Evolutionary conservation across 2,329 filamentous ascomycete species (phyloP).

Genomic region (Trichoderma sp.): DNA sequence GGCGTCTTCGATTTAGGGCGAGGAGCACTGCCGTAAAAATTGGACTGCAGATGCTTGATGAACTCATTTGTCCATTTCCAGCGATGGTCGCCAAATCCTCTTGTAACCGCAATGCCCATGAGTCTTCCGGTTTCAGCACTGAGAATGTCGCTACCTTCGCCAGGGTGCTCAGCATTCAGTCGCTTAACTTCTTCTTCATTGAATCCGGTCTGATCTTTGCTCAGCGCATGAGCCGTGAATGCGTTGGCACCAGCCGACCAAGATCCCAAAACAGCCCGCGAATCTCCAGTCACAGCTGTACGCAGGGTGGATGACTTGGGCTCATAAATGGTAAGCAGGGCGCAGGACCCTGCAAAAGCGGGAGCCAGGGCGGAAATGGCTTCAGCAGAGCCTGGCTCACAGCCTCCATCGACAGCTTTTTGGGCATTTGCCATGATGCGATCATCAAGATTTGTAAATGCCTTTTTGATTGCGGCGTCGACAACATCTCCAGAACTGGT

Average conservation of each 20-base stretch:
- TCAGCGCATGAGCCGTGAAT: conserved; percentile 56
- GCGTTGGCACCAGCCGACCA: conserved; percentile 39
- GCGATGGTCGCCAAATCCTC: conserved; percentile 66
- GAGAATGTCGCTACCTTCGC: conserved; percentile 55
- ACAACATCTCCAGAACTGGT: conserved; percentile 45
- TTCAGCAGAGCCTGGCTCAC: conserved; percentile 30
- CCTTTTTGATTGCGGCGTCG: conserved; percentile 54
- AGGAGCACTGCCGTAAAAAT: conserved; percentile 45
- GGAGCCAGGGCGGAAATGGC: conserved; percentile 36
- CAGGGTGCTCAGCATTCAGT: conserved; percentile 58
- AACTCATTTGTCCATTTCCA: conserved; percentile 64
- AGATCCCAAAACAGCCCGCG: conserved; percentile 60
- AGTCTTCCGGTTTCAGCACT: conserved; percentile 53
- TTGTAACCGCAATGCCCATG: conserved; percentile 59
- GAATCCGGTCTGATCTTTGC: conserved; percentile 64
- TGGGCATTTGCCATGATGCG: conserved; percentile 47
- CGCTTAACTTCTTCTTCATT: conserved; percentile 58
- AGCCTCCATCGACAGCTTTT: conserved; percentile 30
- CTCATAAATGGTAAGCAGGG: conserved; percentile 62
- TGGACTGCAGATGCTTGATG: conserved; percentile 34
- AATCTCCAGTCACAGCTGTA: conserved; percentile 67
- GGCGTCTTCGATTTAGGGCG: conserved; percentile 39
- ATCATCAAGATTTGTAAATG: conserved; percentile 57
- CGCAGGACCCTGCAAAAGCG: conserved; percentile 56
- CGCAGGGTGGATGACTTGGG: conserved; percentile 50